Evolutionary conservation across 352 stramenopile species (phyloP).

Genomic region (Blastocystis sp.): DNA sequence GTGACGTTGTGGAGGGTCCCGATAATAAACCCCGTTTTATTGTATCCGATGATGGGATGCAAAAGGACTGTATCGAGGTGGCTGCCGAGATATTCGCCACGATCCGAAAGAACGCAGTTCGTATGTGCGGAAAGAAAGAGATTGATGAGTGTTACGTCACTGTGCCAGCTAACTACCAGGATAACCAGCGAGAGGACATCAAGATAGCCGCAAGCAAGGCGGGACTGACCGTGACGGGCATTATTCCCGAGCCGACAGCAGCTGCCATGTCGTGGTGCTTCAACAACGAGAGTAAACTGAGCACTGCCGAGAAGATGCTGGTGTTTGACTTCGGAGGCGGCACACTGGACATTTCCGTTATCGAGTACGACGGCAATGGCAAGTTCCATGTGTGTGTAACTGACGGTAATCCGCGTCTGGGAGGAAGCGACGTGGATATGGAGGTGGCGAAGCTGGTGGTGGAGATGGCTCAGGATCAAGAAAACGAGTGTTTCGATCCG

Average conservation of each 20-base stretch:
- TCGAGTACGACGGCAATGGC: conserved; percentile 59
- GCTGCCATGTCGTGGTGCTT: conserved; percentile 61
- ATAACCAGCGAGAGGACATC: conserved; percentile 77
- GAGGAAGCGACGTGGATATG: neutral
- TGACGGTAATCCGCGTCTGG: neutral
- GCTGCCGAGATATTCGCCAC: neutral
- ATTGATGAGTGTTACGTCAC: neutral
- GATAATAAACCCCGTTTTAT: conserved; percentile 33
- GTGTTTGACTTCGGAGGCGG: conserved; percentile 65
- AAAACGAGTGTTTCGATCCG: neutral
- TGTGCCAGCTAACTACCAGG: conserved; percentile 6
- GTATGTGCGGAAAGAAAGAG: neutral
- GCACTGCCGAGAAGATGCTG: neutral
- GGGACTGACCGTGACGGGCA: conserved; percentile 89
- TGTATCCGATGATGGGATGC: neutral
- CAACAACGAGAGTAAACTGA: conserved; percentile 9
- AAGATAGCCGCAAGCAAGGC: conserved; percentile 96
- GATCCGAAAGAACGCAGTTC: neutral
- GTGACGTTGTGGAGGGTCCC: conserved; percentile 1
- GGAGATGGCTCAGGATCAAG: neutral
- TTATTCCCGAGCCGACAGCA: conserved; percentile 70
- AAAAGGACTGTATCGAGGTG: neutral
- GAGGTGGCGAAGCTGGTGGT: neutral
- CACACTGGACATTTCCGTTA: conserved; percentile 73
- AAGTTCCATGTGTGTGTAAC: neutral